Percentiles rank a stretch among this genome's conserved stretches.
These are phyloP conservation scores for Candida tetrigidarum DNA, from an alignment of 1,139 yeast genomes.

Conservation along the genomic window DNA sequence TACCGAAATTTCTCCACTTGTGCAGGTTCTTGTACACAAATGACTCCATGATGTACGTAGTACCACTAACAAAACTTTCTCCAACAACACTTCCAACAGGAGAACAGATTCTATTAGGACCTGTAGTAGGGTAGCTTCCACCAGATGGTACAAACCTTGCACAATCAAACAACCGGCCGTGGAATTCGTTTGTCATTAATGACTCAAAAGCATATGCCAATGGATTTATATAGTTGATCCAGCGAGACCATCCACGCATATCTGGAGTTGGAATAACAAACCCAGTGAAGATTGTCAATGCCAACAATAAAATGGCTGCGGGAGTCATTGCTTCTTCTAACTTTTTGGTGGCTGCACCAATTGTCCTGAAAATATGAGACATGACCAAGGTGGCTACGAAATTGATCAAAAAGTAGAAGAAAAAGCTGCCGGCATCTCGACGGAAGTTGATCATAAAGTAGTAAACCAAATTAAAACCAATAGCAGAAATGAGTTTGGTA, in stretches of 20 bases:
- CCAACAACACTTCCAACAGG: conserved; percentile 71
- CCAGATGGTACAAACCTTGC: conserved; percentile 52
- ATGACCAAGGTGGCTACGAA: conserved; percentile 53
- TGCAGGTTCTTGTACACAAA: conserved; percentile 58
- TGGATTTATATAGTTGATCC: conserved; percentile 65
- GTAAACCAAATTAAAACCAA: conserved; percentile 49
- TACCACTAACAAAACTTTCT: conserved; percentile 54
- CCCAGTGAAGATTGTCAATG: conserved; percentile 61
- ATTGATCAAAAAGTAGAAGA: conserved; percentile 51
- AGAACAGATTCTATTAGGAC: conserved; percentile 50
- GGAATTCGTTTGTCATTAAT: conserved; percentile 57
- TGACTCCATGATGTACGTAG: conserved; percentile 49
- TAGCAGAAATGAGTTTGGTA: conserved; percentile 48
- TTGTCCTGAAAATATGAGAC: conserved; percentile 61
- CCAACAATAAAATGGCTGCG: conserved; percentile 58
- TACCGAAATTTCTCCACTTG: conserved; percentile 86
- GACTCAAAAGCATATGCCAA: conserved; percentile 60
- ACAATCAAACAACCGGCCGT: conserved; percentile 54
- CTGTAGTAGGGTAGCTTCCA: conserved; percentile 36
- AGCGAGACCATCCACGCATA: conserved; percentile 67
- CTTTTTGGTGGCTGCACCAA: conserved; percentile 60
- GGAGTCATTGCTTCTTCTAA: conserved; percentile 65
- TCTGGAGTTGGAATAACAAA: conserved; percentile 58
- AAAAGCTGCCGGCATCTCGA: conserved; percentile 62
- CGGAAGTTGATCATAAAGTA: conserved; percentile 64